Conservation (phyloP, 2,329 filamentous ascomycete species). For the Curvularia spicifera region DNA sequence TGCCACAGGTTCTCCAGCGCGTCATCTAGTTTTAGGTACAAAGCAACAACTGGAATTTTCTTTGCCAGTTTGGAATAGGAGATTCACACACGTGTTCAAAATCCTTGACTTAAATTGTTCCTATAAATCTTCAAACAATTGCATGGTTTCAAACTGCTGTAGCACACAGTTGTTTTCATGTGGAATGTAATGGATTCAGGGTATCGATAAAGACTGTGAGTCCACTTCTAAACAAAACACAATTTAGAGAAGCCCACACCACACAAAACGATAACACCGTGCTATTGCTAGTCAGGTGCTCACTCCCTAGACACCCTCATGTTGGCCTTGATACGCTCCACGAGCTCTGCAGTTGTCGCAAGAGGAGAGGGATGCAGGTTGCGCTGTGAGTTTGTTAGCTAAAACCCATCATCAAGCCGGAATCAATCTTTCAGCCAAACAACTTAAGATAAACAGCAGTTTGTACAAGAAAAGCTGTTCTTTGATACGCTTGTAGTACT, state of each 20-base stretch:
- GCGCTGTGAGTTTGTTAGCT: slow-evolving; percentile 56
- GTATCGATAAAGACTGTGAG: neutral
- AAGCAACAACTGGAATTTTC: no score
- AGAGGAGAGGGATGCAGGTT: slow-evolving; percentile 65
- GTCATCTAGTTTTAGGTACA: no score
- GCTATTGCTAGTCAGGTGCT: slow-evolving; percentile 8
- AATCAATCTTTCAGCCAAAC: neutral
- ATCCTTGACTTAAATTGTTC: no score
- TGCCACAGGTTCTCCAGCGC: no score
- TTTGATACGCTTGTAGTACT: slow-evolving; percentile 46
- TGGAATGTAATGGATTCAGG: neutral
- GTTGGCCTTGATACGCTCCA: slow-evolving; percentile 74
- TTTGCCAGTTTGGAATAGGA: no score
- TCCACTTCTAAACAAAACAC: neutral
- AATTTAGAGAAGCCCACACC: neutral
- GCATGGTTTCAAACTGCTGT: neutral
- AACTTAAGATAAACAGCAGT: neutral
- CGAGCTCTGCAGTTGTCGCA: slow-evolving; percentile 67
- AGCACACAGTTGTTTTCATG: no score
- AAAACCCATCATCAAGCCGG: neutral
- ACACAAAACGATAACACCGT: neutral
- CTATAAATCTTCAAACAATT: neutral
- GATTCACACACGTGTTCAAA: no score
- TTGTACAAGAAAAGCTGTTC: neutral
- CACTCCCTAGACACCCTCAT: slow-evolving; percentile 55